Percentiles rank a stretch among this genome's conserved stretches.
phyloP scores from a whole-genome alignment of 2,329 filamentous ascomycete genomes.

The Xylariaceae sp. region DNA sequence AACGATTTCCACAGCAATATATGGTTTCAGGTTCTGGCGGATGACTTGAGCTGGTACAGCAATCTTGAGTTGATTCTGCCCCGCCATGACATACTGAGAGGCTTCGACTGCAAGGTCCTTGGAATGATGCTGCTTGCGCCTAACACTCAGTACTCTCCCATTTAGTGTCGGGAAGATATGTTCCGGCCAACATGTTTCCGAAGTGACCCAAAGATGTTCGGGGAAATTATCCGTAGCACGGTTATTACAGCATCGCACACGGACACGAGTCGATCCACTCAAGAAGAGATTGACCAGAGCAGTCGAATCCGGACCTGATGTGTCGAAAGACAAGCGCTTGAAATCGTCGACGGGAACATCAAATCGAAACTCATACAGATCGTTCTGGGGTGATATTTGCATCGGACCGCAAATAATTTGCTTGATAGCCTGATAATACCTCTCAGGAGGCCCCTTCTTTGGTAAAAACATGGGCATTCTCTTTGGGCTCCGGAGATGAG shows the following conservation, averaged over 20 bases:
- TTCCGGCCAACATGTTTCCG: slow-evolving; percentile 67
- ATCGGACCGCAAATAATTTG: slow-evolving; percentile 47
- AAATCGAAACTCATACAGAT: slow-evolving; percentile 46
- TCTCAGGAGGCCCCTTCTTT: slow-evolving; percentile 22
- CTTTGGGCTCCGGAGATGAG: slow-evolving; percentile 45
- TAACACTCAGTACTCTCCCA: slow-evolving; percentile 48
- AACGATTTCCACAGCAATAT: slow-evolving; percentile 68
- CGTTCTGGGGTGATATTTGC: slow-evolving; percentile 32
- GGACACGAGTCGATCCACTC: slow-evolving; percentile 58
- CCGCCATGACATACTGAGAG: slow-evolving; percentile 54
- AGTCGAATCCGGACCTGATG: slow-evolving; percentile 20
- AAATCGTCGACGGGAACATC: slow-evolving; percentile 28
- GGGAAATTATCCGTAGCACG: slow-evolving; percentile 26
- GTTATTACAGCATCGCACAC: slow-evolving; percentile 60
- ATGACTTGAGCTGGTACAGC: slow-evolving; percentile 31
- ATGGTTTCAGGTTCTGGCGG: slow-evolving; percentile 40
- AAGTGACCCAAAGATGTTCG: slow-evolving; percentile 57
- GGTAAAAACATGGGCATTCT: slow-evolving; percentile 32
- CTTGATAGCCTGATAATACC: slow-evolving; percentile 56
- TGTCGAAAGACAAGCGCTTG: slow-evolving; percentile 21
- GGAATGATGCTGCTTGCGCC: slow-evolving; percentile 67
- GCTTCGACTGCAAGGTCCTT: slow-evolving; percentile 75
- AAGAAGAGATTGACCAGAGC: slow-evolving; percentile 38
- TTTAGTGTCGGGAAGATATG: slow-evolving; percentile 69
- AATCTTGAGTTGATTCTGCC: slow-evolving; percentile 60